Conservation (phyloP, 352 stramenopile genomes). For the Blastocystis sp. region DNA sequence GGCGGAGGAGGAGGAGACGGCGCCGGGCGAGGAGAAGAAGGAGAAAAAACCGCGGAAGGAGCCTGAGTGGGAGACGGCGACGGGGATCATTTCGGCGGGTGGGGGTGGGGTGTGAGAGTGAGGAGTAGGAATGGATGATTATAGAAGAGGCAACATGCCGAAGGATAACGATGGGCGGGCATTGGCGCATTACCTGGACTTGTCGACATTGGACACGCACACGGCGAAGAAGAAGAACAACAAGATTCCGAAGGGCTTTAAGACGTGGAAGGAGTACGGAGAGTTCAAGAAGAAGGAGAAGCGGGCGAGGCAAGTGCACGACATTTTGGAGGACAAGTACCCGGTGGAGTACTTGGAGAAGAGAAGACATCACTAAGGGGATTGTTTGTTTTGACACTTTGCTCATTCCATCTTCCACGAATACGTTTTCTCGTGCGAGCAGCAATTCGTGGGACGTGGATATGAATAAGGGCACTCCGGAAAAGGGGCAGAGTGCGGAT, state of each 20-base stretch:
- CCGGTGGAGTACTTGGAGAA: slow-evolving; percentile 62
- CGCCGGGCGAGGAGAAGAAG: slow-evolving; percentile 49
- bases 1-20: slow-evolving; percentile 12
- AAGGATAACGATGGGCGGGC: slow-evolving; percentile 35
- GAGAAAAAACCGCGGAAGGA: neutral
- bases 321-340: slow-evolving; percentile 70
- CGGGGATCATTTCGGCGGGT: slow-evolving; percentile 4
- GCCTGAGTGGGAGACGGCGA: neutral
- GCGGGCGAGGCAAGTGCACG: slow-evolving; percentile 48
- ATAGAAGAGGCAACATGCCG: slow-evolving; percentile 38
- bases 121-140: slow-evolving; percentile 53
- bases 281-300: slow-evolving; percentile 70
- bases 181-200: slow-evolving; percentile 62
- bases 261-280: slow-evolving; percentile 70
- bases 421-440: too few species aligned
- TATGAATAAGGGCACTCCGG: too few species aligned
- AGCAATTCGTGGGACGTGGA: too few species aligned
- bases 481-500: too few species aligned
- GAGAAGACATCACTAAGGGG: slow-evolving; percentile 35
- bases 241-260: slow-evolving; percentile 68
- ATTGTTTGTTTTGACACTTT: slow-evolving; percentile 18
- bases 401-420: too few species aligned
- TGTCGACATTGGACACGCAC: slow-evolving; percentile 49
- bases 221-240: slow-evolving; percentile 63
- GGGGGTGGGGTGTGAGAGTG: neutral